Conservation (phyloP, 495 filamentous ascomycete genomes). For the Neurospora sp. region DNA sequence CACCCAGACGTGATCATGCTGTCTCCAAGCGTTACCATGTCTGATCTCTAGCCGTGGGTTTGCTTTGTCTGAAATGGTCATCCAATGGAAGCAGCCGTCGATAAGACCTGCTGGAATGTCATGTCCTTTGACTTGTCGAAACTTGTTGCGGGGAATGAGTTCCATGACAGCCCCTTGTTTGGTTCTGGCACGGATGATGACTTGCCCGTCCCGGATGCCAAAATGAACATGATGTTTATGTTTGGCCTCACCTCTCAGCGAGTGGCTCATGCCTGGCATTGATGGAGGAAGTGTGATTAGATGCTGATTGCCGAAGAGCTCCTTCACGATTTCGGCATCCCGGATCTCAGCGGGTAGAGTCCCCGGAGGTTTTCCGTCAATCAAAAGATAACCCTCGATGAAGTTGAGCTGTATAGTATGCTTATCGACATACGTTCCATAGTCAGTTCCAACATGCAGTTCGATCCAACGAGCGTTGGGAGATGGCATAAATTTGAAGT, state of each 20-base stretch:
- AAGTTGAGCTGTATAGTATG: not conserved
- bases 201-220: not conserved
- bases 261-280: not conserved
- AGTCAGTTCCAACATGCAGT: not conserved
- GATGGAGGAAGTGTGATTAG: not conserved
- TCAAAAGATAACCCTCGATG: not conserved
- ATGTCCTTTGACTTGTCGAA: not conserved
- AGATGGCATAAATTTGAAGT: not conserved
- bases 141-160: not conserved
- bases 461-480: not conserved
- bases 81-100: slow-evolving; percentile 1
- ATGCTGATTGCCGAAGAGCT: not conserved
- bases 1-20: not conserved
- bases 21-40: not conserved
- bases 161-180: not conserved
- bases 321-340: not conserved
- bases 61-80: not conserved
- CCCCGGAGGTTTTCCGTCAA: not conserved
- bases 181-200: not conserved
- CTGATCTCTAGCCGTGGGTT: not conserved
- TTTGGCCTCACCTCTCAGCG: not conserved
- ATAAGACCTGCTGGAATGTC: slow-evolving; percentile 1
- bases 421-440: too few relatives aligned
- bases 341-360: not conserved
- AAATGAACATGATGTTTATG: not conserved